These are phyloP conservation scores for Torulaspora quercuum DNA, from an alignment of 805 yeast species.

Conservation along the genomic window DNA sequence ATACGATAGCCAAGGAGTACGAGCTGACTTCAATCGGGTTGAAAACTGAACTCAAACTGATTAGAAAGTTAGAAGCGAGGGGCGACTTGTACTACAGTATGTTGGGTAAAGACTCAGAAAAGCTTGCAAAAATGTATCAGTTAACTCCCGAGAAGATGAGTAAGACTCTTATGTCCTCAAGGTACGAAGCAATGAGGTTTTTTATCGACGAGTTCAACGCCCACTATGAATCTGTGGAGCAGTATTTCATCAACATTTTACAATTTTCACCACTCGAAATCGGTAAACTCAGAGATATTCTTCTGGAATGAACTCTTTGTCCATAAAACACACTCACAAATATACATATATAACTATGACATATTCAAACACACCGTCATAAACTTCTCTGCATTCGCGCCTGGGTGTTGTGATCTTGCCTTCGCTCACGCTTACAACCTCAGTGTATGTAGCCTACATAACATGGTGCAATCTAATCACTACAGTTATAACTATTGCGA, in stretches of 20 bases:
- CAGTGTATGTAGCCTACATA: no score
- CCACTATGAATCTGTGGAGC: slow-evolving; percentile 53
- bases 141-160: slow-evolving; percentile 47
- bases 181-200: slow-evolving; percentile 66
- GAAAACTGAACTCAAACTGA: slow-evolving; percentile 39
- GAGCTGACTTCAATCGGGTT: slow-evolving; percentile 70
- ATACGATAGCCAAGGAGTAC: slow-evolving; percentile 68
- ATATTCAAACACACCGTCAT: no score
- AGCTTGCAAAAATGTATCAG: slow-evolving; percentile 28
- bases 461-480: no score
- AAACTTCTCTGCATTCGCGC: no score
- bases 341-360: no score
- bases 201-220: slow-evolving; percentile 52
- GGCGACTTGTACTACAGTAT: slow-evolving; percentile 37
- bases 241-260: slow-evolving; percentile 45
- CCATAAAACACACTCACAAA: not conserved
- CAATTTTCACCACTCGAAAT: slow-evolving; percentile 48
- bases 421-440: no score
- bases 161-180: slow-evolving; percentile 56
- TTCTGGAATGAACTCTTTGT: slow-evolving; percentile 26
- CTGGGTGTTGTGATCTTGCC: no score
- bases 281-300: slow-evolving; percentile 34
- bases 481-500: no score
- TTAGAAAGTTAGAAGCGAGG: slow-evolving; percentile 35
- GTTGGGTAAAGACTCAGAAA: slow-evolving; percentile 27